Evolutionary conservation across 345 rosid genomes (phyloP).

Genomic region (Eucalyptus rudis): DNA sequence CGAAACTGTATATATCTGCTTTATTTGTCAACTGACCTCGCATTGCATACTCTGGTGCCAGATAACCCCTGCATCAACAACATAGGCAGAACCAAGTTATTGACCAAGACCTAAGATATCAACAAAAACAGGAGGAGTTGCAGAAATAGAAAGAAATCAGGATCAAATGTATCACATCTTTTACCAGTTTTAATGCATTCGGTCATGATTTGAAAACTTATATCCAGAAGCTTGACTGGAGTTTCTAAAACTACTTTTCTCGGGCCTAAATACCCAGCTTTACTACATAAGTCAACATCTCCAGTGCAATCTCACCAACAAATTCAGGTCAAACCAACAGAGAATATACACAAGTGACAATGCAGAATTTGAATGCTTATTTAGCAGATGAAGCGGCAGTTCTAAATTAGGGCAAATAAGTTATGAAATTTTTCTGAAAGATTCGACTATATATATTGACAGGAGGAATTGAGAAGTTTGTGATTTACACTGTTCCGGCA

Average conservation of each 20-base stretch:
- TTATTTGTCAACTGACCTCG: conserved; percentile 57
- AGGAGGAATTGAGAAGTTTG: background rate
- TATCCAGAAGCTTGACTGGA: background rate
- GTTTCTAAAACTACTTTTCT: background rate
- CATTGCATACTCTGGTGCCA: conserved; percentile 71
- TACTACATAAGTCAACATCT: background rate
- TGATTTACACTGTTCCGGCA: conserved; percentile 59
- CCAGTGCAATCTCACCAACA: background rate
- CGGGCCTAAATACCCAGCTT: background rate
- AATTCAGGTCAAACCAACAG: background rate
- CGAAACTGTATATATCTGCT: conserved; percentile 69
- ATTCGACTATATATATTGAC: background rate
- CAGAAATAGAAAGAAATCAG: background rate
- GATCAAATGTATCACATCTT: background rate
- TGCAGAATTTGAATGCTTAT: background rate
- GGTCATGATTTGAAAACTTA: background rate
- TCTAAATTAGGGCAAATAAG: background rate
- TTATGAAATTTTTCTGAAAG: background rate
- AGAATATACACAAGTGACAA: background rate
- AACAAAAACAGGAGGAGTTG: background rate
- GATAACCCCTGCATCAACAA: conserved; percentile 37
- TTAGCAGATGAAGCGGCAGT: background rate
- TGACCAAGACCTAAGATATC: background rate
- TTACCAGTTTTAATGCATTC: background rate
- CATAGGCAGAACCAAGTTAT: background rate